Percentiles rank a stretch among this genome's conserved stretches.
phyloP scores from a whole-genome alignment of 108 stramenopile genomes.

The Cylindrotheca closterium region DNA sequence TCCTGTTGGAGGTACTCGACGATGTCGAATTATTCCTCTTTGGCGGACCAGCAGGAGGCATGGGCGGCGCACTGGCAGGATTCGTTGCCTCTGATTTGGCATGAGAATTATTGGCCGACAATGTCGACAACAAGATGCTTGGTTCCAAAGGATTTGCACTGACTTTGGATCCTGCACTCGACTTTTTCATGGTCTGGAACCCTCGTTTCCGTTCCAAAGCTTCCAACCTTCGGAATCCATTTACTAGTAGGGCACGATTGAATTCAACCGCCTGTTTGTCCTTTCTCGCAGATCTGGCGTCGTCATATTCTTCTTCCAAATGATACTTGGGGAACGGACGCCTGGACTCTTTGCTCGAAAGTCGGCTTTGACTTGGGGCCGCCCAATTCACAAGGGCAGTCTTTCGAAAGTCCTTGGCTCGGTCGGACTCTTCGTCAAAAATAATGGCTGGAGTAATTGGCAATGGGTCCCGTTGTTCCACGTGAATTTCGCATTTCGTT shows the following conservation, averaged over 20 bases:
- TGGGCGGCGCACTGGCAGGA: constrained; percentile 16
- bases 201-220: constrained; percentile 82
- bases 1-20: neutral
- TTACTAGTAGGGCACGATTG: constrained; percentile 77
- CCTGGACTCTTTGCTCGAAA: constrained; percentile 14
- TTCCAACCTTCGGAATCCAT: constrained; percentile 87
- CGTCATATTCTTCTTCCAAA: constrained; percentile 59
- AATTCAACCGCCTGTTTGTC: constrained; percentile 70
- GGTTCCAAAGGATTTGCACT: constrained; percentile 67
- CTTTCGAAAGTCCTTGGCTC: constrained; percentile 5
- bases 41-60: neutral
- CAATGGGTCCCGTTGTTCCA: constrained; percentile 79
- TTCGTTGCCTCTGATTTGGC: constrained; percentile 5
- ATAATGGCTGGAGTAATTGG: constrained; percentile 73
- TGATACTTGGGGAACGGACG: constrained; percentile 78
- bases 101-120: constrained; percentile 37
- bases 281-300: constrained; percentile 31
- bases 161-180: neutral
- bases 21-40: neutral
- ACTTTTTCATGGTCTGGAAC: constrained; percentile 43
- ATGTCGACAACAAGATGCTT: constrained; percentile 62
- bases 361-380: constrained; percentile 41
- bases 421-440: constrained; percentile 51
- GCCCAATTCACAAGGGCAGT: constrained; percentile 62
- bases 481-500: constrained; percentile 82